Conservation (phyloP, 2,329 filamentous ascomycete genomes). For the Coniochaeta pulveracea region DNA sequence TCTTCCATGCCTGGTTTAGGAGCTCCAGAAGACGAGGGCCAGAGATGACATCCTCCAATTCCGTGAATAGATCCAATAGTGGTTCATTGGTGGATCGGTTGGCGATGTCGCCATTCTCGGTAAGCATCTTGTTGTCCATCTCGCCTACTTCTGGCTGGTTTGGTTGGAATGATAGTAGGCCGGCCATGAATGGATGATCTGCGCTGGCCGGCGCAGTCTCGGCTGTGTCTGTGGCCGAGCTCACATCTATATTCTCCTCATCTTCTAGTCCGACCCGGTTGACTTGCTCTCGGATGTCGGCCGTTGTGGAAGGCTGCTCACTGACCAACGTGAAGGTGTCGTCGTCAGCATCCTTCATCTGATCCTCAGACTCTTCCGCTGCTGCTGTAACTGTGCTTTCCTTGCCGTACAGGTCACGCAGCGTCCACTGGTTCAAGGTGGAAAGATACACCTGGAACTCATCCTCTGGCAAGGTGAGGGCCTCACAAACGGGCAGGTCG, state of each 20-base stretch:
- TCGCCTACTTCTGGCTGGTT: constrained; percentile 5
- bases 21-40: constrained; percentile 24
- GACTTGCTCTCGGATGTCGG: constrained; percentile 7
- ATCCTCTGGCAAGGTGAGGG: constrained; percentile 17
- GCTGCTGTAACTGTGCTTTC: constrained; percentile 12
- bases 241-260: not conserved
- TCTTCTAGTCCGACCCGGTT: constrained; percentile 2
- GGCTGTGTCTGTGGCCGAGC: not conserved
- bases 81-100: constrained; percentile 30
- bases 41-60: constrained; percentile 30
- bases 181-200: constrained; percentile 22
- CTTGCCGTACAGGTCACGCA: not conserved
- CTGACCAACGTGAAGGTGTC: constrained; percentile 7
- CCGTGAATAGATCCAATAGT: constrained; percentile 42
- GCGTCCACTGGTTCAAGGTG: not conserved
- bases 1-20: constrained; percentile 36
- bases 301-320: constrained; percentile 6
- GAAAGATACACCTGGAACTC: constrained; percentile 20
- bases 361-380: not conserved
- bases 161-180: constrained; percentile 14
- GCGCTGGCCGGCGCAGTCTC: not conserved
- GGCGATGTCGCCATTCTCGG: constrained; percentile 38
- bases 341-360: not conserved
- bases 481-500: constrained; percentile 23
- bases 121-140: constrained; percentile 34